Evolutionary conservation across 257 asterid genomes (phyloP), one percentile per base, ranked within the genome.

Genomic region (Solanum pimpinellifolium): DNA sequence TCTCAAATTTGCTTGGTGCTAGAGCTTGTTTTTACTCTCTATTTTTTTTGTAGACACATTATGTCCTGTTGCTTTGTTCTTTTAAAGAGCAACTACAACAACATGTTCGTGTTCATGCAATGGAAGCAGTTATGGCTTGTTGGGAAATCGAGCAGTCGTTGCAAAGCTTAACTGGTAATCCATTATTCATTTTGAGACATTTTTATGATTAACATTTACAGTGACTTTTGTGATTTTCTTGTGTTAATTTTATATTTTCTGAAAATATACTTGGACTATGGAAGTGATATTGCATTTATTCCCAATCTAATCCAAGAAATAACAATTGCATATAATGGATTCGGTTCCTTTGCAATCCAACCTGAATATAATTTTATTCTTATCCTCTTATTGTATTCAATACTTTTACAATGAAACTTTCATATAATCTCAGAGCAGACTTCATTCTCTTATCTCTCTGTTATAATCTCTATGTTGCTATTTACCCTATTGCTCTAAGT

Each of bases 111-210:
- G 94, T 93, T 83, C 96, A 93, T 83, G 96, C 96, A 69, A 93
- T 92, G 96, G 95, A 93, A 88, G 95, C 94, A 42, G 95, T 93
- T 46, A 92, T 92, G 96, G 94, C 95, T 27, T 93, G 95, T 89
- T 94, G 95, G 95, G 97, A 93, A 88, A 91, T 94, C 46, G 95
- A 94, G 88, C 95, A 94, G 87, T 92, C 97, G 21, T 91, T 94
- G 72, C 97, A 94, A 87, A 92, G 94, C 88, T 88, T 94, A 75
- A 93, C 95, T 89, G 96, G 96, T 92, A 37, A 83, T 86, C 86
- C 52, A 23, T 18, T 44, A n/a, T 41, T 70, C n/a, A 3, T 60
- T 18, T 70, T 74, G 60, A 8, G 62, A 44, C n/a, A 42, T 42
- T 44, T 77, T 77, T 31, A 77, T 77, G 83, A 33, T 42, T 25